Conservation (phyloP, 169 alveolate genomes). For the Eimeria sp. region DNA sequence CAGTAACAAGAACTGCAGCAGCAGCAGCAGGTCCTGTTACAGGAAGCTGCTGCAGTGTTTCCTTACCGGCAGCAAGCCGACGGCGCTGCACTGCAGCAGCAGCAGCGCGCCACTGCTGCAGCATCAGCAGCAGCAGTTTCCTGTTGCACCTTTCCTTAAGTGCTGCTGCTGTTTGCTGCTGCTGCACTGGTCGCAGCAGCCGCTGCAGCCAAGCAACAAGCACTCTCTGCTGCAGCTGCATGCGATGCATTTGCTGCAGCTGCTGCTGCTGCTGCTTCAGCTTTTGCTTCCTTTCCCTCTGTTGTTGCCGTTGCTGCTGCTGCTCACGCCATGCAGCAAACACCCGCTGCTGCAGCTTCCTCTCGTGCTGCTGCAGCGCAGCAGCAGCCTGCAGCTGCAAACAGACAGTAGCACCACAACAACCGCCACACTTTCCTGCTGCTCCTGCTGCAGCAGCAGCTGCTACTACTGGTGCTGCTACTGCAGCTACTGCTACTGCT, state of each 20-base stretch:
- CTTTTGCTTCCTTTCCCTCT: constrained; percentile 25
- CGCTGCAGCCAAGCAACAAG: constrained; percentile 69
- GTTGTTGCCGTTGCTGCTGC: constrained; percentile 35
- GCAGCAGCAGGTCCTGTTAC: too few species aligned
- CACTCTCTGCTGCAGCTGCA: constrained; percentile 53
- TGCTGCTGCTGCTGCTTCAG: constrained; percentile 63
- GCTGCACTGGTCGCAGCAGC: constrained; percentile 67
- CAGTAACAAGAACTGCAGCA: too few species aligned
- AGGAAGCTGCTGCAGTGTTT: too few species aligned
- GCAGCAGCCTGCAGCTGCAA: constrained; percentile 41
- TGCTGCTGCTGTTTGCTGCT: constrained; percentile 13
- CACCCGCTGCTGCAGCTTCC: constrained; percentile 15
- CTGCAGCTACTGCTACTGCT: neutral
- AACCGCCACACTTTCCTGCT: neutral
- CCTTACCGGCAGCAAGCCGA: too few species aligned
- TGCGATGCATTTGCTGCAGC: neutral
- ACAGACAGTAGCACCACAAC: neutral
- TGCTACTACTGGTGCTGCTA: neutral
- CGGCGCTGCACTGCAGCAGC: too few species aligned
- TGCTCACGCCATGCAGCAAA: constrained; percentile 17
- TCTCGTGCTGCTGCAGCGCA: neutral
- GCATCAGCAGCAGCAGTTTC: too few species aligned
- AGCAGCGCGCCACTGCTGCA: too few species aligned
- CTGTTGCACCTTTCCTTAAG: too few species aligned
- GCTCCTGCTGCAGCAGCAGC: constrained; percentile 26